Conservation (phyloP, 306 rosid species). For the Acmispon strigosus region DNA sequence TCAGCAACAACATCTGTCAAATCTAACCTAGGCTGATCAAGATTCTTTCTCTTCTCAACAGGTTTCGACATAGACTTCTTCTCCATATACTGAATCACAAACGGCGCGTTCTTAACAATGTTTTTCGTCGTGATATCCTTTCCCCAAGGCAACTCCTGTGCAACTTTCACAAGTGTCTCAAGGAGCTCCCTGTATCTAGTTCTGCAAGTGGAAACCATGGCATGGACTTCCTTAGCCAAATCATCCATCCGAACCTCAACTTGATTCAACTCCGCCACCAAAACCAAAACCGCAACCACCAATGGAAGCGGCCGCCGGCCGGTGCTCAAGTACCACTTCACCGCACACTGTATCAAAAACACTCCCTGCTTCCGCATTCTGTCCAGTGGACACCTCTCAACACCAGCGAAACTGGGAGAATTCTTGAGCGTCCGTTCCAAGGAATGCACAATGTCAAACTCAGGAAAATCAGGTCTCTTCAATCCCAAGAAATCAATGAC, state of each 20-base stretch:
- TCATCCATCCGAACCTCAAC: slow-evolving; percentile 43
- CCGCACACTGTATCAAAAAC: slow-evolving; percentile 60
- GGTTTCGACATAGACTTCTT: slow-evolving; percentile 50
- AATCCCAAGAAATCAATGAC: slow-evolving; percentile 46
- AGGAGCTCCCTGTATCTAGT: slow-evolving; percentile 56
- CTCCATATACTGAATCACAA: slow-evolving; percentile 72
- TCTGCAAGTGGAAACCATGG: slow-evolving; percentile 48
- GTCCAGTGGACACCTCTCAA: slow-evolving; percentile 25
- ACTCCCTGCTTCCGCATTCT: slow-evolving; percentile 58
- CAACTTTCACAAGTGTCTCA: slow-evolving; percentile 62
- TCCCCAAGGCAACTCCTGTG: slow-evolving; percentile 83
- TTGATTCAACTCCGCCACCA: slow-evolving; percentile 53
- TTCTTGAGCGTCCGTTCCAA: slow-evolving; percentile 44
- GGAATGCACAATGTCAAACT: slow-evolving; percentile 48
- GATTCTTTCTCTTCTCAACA: slow-evolving; percentile 20
- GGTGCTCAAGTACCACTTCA: slow-evolving; percentile 69
- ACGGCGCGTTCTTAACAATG: slow-evolving; percentile 49
- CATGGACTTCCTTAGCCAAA: slow-evolving; percentile 51
- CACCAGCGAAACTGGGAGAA: slow-evolving; percentile 6
- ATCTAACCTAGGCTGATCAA: slow-evolving; percentile 32
- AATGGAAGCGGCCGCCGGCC: slow-evolving; percentile 67
- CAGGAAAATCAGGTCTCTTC: slow-evolving; percentile 35
- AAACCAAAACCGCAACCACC: slow-evolving; percentile 67
- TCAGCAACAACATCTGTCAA: slow-evolving; percentile 47
- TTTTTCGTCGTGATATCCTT: slow-evolving; percentile 60